Percentiles rank a stretch among this genome's conserved stretches.
Evolutionary conservation across 495 filamentous ascomycete species (phyloP).

Genomic region (Aspergillus homomorphus): DNA sequence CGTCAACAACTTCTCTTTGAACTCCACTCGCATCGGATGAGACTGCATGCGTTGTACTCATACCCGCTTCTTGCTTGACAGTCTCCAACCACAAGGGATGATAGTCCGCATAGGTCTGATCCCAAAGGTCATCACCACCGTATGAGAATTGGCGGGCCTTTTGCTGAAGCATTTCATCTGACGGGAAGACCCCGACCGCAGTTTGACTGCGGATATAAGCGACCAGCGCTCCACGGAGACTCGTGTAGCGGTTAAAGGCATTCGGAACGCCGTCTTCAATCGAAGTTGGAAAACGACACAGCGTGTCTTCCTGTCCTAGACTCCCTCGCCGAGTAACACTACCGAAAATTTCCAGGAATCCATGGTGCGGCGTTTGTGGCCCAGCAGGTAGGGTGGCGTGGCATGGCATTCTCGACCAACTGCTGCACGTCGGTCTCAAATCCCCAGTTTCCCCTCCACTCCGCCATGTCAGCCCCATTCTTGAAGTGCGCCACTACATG

Average conservation of each 20-base stretch:
- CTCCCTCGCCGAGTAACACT: background rate
- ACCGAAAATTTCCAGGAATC: slow-evolving; percentile 22
- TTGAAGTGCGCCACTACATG: slow-evolving; percentile 65
- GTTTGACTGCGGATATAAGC: slow-evolving; percentile 1
- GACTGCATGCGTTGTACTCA: no score
- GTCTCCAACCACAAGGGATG: slow-evolving; percentile 3
- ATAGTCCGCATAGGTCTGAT: slow-evolving; percentile 2
- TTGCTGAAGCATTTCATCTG: background rate
- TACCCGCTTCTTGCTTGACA: background rate
- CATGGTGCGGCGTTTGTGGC: slow-evolving; percentile 22
- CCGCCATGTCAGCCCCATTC: slow-evolving; percentile 57
- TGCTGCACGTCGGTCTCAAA: slow-evolving; percentile 58
- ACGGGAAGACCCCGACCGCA: background rate
- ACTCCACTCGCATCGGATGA: no score
- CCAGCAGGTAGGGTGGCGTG: slow-evolving; percentile 48
- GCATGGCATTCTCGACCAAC: slow-evolving; percentile 62
- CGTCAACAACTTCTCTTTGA: no score
- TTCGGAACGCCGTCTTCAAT: background rate
- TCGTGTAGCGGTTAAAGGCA: background rate
- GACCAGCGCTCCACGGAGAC: background rate
- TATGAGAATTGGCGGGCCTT: background rate
- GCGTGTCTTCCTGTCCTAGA: background rate
- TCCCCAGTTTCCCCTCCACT: slow-evolving; percentile 69
- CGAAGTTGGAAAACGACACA: background rate
- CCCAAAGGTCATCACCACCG: background rate